Evolutionary conservation across 352 stramenopile genomes (phyloP).

Genomic region (Pythium insidiosum): DNA sequence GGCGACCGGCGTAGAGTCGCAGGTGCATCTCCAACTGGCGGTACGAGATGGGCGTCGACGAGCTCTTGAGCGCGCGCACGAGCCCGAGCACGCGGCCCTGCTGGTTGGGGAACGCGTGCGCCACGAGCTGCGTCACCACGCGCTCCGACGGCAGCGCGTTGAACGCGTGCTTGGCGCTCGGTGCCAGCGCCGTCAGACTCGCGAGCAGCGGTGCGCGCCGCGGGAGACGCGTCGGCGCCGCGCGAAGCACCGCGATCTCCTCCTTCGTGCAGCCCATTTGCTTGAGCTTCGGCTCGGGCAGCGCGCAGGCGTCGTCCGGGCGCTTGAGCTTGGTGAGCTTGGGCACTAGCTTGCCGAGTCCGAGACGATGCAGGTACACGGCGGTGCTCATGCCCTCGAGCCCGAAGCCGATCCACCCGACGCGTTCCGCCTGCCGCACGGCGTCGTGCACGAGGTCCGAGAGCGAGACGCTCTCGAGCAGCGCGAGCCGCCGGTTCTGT

Average conservation of each 20-base stretch:
- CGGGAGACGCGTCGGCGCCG: slow-evolving; percentile 13
- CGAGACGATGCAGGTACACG: slow-evolving; percentile 49
- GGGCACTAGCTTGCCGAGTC: slow-evolving; percentile 40
- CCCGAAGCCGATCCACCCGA: slow-evolving; percentile 62
- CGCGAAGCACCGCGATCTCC: slow-evolving; percentile 29
- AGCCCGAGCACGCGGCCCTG: slow-evolving; percentile 51
- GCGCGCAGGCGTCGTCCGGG: slow-evolving; percentile 20
- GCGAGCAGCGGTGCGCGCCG: slow-evolving; percentile 10
- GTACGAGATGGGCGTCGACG: slow-evolving; percentile 54
- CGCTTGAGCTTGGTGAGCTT: slow-evolving; percentile 17
- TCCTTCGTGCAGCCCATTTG: slow-evolving; percentile 53
- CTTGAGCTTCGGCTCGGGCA: slow-evolving; percentile 28
- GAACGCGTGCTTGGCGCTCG: slow-evolving; percentile 42
- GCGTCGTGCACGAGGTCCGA: slow-evolving; percentile 25
- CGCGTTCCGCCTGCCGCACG: slow-evolving; percentile 13
- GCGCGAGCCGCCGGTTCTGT: slow-evolving; percentile 9
- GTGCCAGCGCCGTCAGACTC: slow-evolving; percentile 16
- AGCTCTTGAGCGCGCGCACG: slow-evolving; percentile 35
- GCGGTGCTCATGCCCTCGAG: slow-evolving; percentile 56
- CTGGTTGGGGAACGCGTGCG: slow-evolving; percentile 61
- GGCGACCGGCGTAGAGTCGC: slow-evolving; percentile 52
- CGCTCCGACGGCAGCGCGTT: slow-evolving; percentile 49
- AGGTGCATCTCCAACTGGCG: slow-evolving; percentile 72
- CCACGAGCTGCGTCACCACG: slow-evolving; percentile 36
- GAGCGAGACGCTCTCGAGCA: slow-evolving; percentile 36